Conservation (phyloP, 805 yeast species). For the Candida easanensis region DNA sequence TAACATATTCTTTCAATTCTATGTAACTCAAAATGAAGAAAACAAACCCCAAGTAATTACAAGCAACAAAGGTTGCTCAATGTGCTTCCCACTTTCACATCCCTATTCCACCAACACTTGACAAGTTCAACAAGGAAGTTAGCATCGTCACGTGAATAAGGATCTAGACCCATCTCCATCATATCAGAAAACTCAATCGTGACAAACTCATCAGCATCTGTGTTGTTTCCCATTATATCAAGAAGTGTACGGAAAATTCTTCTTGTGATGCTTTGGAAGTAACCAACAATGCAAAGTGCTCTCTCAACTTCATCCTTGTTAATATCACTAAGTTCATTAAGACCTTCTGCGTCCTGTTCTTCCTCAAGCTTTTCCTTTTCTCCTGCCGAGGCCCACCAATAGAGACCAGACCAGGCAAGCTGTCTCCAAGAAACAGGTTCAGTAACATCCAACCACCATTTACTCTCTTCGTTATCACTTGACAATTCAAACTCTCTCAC, state of each 20-base stretch:
- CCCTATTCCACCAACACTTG: slow-evolving; percentile 45
- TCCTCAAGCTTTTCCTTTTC: slow-evolving; percentile 43
- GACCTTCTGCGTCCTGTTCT: slow-evolving; percentile 39
- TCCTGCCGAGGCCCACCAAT: slow-evolving; percentile 91
- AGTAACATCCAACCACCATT: slow-evolving; percentile 44
- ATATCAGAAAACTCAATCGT: slow-evolving; percentile 45
- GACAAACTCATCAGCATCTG: slow-evolving; percentile 9
- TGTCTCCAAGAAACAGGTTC: slow-evolving; percentile 55
- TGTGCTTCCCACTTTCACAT: slow-evolving; percentile 39
- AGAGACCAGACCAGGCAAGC: slow-evolving; percentile 62
- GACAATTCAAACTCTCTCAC: slow-evolving; percentile 17
- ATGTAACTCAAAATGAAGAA: too few species aligned
- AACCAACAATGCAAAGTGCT: slow-evolving; percentile 40
- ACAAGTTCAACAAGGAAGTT: slow-evolving; percentile 43
- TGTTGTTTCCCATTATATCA: slow-evolving; percentile 33
- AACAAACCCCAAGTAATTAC: slow-evolving; percentile 1
- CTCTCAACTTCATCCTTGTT: slow-evolving; percentile 24
- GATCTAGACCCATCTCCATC: slow-evolving; percentile 58
- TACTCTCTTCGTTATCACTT: slow-evolving; percentile 11
- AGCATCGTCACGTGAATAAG: slow-evolving; percentile 44
- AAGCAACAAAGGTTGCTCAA: slow-evolving; percentile 34
- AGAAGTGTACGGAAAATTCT: slow-evolving; percentile 38
- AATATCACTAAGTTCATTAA: slow-evolving; percentile 17
- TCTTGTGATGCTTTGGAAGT: slow-evolving; percentile 48
- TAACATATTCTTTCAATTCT: too few species aligned